Evolutionary conservation across 1,284 basidiomycete genomes (phyloP).

Genomic region (Wolfiporia cocos): DNA sequence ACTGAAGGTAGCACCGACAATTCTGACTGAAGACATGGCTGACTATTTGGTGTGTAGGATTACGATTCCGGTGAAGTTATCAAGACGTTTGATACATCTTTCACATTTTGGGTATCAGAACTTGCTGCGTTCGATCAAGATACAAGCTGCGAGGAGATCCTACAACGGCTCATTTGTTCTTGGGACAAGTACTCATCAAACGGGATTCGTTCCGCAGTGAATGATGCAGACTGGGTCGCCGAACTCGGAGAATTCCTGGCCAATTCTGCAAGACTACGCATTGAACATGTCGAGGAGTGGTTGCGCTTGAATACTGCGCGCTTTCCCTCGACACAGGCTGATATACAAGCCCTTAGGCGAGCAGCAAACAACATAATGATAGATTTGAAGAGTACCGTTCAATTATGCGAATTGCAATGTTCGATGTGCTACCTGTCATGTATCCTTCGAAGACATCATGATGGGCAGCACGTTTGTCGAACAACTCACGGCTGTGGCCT

Average conservation of each 20-base stretch:
- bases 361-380: slow-evolving; percentile 35
- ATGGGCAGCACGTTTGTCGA: slow-evolving; percentile 39
- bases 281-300: slow-evolving; percentile 28
- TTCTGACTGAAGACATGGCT: neutral
- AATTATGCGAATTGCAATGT: slow-evolving; percentile 45
- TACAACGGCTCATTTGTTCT: slow-evolving; percentile 24
- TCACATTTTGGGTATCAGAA: slow-evolving; percentile 31
- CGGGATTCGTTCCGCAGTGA: slow-evolving; percentile 28
- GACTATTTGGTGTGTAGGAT: slow-evolving; percentile 30
- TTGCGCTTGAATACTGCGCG: slow-evolving; percentile 18
- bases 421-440: slow-evolving; percentile 42
- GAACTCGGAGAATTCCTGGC: slow-evolving; percentile 33
- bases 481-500: slow-evolving; percentile 41
- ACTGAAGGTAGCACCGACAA: slow-evolving; percentile 51
- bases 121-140: slow-evolving; percentile 8
- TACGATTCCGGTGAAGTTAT: slow-evolving; percentile 40
- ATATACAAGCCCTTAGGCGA: slow-evolving; percentile 39
- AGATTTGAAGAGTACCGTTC: slow-evolving; percentile 37
- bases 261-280: slow-evolving; percentile 31
- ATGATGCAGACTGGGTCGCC: slow-evolving; percentile 38
- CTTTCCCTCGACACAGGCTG: slow-evolving; percentile 38
- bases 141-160: slow-evolving; percentile 22
- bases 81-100: slow-evolving; percentile 27
- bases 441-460: slow-evolving; percentile 37
- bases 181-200: slow-evolving; percentile 24